Percentiles rank a stretch among this genome's conserved stretches.
These are phyloP conservation scores for Tetrahymena malaccensis DNA, from an alignment of 73 alveolate species.

Conservation along the genomic window DNA sequence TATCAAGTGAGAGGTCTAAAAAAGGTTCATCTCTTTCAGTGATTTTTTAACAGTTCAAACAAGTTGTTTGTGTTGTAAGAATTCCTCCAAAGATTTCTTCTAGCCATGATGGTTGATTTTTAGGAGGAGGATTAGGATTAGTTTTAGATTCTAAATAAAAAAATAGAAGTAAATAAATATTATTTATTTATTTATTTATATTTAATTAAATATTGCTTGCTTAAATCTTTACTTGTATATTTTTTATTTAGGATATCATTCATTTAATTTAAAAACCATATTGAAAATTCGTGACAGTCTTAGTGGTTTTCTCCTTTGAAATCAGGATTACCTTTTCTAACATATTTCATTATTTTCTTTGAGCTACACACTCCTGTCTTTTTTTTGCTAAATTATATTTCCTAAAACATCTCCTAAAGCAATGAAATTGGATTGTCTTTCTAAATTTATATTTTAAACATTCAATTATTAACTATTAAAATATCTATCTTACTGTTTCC, in stretches of 20 bases:
- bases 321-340: conserved; percentile 15
- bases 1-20: conserved; percentile 22
- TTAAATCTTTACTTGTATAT: neutral
- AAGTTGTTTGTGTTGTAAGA: conserved; percentile 11
- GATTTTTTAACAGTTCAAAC: conserved; percentile 8
- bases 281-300: conserved; percentile 42
- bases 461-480: neutral
- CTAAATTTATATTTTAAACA: neutral
- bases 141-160: neutral
- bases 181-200: neutral
- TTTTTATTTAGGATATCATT: conserved; percentile 19
- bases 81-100: conserved; percentile 18
- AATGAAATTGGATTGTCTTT: neutral
- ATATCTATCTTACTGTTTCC: neutral
- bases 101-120: conserved; percentile 1
- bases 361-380: conserved; percentile 28
- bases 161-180: neutral
- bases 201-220: neutral
- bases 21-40: conserved; percentile 37
- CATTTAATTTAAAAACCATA: conserved; percentile 28
- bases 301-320: conserved; percentile 31
- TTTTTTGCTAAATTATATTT: neutral
- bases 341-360: conserved; percentile 32
- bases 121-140: neutral
- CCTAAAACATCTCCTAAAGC: neutral